Evolutionary conservation across 805 yeast species (phyloP).

Genomic region (Priceomyces medius): DNA sequence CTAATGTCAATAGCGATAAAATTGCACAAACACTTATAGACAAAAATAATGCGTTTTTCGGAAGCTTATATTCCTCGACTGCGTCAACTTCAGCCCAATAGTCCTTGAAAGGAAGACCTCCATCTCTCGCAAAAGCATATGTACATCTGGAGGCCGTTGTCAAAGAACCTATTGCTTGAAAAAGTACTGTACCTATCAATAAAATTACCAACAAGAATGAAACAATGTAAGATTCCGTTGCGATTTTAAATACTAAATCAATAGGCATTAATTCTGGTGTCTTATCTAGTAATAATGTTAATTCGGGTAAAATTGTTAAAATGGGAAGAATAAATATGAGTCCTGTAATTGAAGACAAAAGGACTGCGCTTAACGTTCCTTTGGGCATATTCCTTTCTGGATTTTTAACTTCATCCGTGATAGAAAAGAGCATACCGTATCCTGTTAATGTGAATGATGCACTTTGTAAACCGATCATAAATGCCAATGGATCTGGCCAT

Average conservation of each 20-base stretch:
- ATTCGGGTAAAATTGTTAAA: conserved; percentile 68
- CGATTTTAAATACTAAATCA: conserved; percentile 67
- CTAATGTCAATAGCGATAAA: conserved; percentile 62
- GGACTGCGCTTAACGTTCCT: conserved; percentile 66
- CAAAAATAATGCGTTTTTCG: conserved; percentile 65
- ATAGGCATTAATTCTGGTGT: conserved; percentile 72
- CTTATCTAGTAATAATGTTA: conserved; percentile 53
- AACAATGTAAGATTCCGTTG: conserved; percentile 66
- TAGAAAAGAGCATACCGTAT: conserved; percentile 76
- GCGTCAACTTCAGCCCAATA: conserved; percentile 67
- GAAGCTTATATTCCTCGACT: conserved; percentile 56
- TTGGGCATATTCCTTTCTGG: conserved; percentile 76
- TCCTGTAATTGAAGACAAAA: conserved; percentile 67
- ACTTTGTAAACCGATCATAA: conserved; percentile 74
- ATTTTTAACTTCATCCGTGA: conserved; percentile 76
- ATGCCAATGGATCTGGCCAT: conserved; percentile 70
- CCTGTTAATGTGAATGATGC: conserved; percentile 80
- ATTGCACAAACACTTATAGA: conserved; percentile 61
- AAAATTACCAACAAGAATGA: conserved; percentile 67
- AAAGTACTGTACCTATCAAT: conserved; percentile 66
- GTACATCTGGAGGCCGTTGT: conserved; percentile 84
- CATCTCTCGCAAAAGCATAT: conserved; percentile 79
- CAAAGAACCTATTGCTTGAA: conserved; percentile 76
- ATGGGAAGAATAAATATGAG: conserved; percentile 70
- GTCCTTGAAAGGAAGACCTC: conserved; percentile 66